Conservation (phyloP, 2,329 filamentous ascomycete species). For the Aspergillus melleus region DNA sequence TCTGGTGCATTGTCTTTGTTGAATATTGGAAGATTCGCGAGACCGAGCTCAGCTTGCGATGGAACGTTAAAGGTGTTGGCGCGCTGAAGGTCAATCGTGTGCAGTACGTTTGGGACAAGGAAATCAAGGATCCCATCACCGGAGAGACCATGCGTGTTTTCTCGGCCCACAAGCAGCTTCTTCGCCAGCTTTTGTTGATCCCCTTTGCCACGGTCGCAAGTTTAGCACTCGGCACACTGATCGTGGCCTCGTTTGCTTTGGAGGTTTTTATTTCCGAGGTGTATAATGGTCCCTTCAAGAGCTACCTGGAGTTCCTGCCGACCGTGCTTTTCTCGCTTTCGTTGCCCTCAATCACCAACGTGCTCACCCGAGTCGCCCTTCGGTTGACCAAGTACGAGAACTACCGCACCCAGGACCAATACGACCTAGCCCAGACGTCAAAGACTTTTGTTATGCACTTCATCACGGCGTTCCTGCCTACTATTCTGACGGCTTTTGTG, state of each 20-base stretch:
- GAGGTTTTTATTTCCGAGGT: conserved; percentile 96
- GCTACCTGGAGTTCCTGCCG: conserved; percentile 79
- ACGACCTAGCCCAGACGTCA: conserved; percentile 79
- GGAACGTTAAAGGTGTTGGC: conserved; percentile 84
- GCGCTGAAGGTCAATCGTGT: conserved; percentile 74
- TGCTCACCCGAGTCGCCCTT: conserved; percentile 75
- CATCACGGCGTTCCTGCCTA: conserved; percentile 89
- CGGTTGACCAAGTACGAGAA: conserved; percentile 82
- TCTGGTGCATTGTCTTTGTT: conserved; percentile 89
- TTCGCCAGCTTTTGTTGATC: conserved; percentile 75
- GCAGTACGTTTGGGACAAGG: conserved; percentile 77
- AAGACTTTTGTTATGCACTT: conserved; percentile 98
- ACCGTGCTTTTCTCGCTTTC: conserved; percentile 81
- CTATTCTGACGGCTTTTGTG: conserved; percentile 90
- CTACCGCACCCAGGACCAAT: conserved; percentile 82
- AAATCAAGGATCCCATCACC: conserved; percentile 75
- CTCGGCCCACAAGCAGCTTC: conserved; percentile 70
- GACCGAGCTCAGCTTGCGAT: conserved; percentile 78
- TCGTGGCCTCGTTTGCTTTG: conserved; percentile 83
- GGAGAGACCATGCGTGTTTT: conserved; percentile 77
- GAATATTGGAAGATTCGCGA: conserved; percentile 98
- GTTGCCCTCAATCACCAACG: conserved; percentile 73
- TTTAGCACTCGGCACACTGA: conserved; percentile 73
- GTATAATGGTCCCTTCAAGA: conserved; percentile 85
- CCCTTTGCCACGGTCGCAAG: conserved; percentile 79